Percentiles rank a stretch among this genome's conserved stretches.
phyloP scores from a whole-genome alignment of 441 rosid genomes.

The Populus tomentosa region DNA sequence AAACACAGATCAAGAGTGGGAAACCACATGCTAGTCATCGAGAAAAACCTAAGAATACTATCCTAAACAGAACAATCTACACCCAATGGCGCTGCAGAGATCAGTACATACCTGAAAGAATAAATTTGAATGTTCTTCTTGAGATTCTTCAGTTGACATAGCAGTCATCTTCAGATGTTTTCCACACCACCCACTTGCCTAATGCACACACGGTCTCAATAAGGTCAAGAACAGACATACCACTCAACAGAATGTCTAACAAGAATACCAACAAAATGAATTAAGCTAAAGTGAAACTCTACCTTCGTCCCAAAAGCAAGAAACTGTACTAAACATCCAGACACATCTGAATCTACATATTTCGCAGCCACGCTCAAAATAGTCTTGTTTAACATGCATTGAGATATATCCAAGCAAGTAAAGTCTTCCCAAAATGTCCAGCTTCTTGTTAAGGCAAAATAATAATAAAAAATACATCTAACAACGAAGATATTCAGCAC shows the following conservation, averaged over 20 bases:
- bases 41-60: neutral
- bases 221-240: neutral
- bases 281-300: neutral
- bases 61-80: neutral
- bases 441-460: constrained; percentile 41
- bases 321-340: constrained; percentile 40
- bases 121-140: constrained; percentile 63
- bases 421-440: constrained; percentile 75
- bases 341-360: constrained; percentile 41
- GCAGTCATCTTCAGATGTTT: constrained; percentile 85
- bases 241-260: neutral
- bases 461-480: neutral
- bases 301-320: constrained; percentile 68
- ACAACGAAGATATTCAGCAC: neutral
- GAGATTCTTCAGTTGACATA: constrained; percentile 77
- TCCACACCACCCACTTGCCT: constrained; percentile 85
- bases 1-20: neutral
- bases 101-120: constrained; percentile 55
- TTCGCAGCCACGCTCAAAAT: constrained; percentile 58
- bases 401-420: constrained; percentile 85
- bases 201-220: constrained; percentile 13
- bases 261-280: neutral
- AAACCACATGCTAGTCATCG: neutral
- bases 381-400: constrained; percentile 68
- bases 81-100: neutral